Base-by-base conservation (phyloP, 495 filamentous ascomycete genomes). In the Neurospora intermedia region DNA sequence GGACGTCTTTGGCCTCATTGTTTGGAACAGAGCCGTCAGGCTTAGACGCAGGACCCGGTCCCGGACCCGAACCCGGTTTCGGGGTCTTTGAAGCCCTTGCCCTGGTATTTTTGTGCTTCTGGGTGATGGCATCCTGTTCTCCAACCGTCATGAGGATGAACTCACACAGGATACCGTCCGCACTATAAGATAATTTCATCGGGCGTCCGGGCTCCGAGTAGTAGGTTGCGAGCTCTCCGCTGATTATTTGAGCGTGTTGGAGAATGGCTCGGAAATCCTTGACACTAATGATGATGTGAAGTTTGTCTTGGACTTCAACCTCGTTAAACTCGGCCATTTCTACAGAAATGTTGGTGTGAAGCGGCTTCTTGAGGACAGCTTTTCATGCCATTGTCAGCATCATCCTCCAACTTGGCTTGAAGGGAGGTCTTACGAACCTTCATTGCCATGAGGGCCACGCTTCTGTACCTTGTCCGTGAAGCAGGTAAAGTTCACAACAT, bases 241-340 rank as follows among this genome's bases (percentile, higher is more conserved):
- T 90, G 31, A 91, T 86, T 15, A 91, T 89, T 69, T 92, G 91
- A 13, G 96, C 96, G 82, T 98, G 95, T 15, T 87, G 84, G 42
- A 97, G 89, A 45, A 96, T 92, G 27, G 96, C 91, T 80, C 94
- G 93, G 83, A 98, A 97, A 81, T 99, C 96, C 82, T 97, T 98
- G 73, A 98, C 88, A 78, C 89, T 93, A 77, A 98, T 94, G 71
- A 92, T 90, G 73, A 98, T 91, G 76, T 97, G 94, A 42, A 97
- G 85, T 69, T 85, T 85, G 71, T 90, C 87, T 77, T 94, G 88
- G 35, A 93, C 92, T 1, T 86, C 78, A 75, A 95, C 96, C 20
- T 91, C 86, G 40, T 95, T 91, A 78, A 98, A 99, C 76, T 98
- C 94, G 59, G 89, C 86, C 73, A 89, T 92, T 76, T 96, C 93